These are phyloP conservation scores for Acanthamoeba castellanii DNA, from an alignment of 208 protist genomes.

Conservation along the genomic window DNA sequence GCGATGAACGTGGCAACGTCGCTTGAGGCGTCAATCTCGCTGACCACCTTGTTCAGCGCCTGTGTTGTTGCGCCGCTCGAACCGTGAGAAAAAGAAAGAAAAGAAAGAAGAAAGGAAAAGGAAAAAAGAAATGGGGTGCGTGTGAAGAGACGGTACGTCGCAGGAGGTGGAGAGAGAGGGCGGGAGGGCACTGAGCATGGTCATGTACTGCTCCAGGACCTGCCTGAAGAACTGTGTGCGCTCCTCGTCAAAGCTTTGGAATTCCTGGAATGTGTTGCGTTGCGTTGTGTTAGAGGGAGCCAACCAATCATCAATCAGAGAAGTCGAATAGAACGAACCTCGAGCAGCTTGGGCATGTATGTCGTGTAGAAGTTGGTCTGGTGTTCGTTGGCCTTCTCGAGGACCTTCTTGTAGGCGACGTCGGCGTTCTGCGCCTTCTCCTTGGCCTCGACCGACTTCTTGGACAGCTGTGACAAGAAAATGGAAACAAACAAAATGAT, in stretches of 20 bases:
- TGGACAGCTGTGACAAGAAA: neutral
- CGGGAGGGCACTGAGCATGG: conserved; percentile 4
- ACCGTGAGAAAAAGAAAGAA: neutral
- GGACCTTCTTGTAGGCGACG: conserved; percentile 32
- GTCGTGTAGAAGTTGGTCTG: conserved; percentile 36
- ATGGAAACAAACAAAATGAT: too few species aligned
- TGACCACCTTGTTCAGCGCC: conserved; percentile 28
- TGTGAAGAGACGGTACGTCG: neutral
- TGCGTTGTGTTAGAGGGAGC: too few species aligned
- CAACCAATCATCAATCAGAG: too few species aligned
- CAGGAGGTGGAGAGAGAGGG: neutral
- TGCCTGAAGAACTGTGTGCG: conserved; percentile 6
- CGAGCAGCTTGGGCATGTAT: conserved; percentile 49
- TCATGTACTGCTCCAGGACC: conserved; percentile 61
- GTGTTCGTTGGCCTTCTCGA: conserved; percentile 59
- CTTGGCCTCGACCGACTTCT: conserved; percentile 62
- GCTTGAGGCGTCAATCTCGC: neutral
- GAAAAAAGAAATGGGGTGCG: neutral
- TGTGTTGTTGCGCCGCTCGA: neutral
- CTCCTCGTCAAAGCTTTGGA: conserved; percentile 55
- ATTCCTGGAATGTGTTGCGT: neutral
- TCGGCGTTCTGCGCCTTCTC: conserved; percentile 46
- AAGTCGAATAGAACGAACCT: neutral
- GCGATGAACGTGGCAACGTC: conserved; percentile 36
- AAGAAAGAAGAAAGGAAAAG: neutral